Percentiles rank a stretch among this genome's conserved stretches.
These are phyloP conservation scores for Fraxinus sp. DNA, from an alignment of 305 asterid species.

Conservation along the genomic window DNA sequence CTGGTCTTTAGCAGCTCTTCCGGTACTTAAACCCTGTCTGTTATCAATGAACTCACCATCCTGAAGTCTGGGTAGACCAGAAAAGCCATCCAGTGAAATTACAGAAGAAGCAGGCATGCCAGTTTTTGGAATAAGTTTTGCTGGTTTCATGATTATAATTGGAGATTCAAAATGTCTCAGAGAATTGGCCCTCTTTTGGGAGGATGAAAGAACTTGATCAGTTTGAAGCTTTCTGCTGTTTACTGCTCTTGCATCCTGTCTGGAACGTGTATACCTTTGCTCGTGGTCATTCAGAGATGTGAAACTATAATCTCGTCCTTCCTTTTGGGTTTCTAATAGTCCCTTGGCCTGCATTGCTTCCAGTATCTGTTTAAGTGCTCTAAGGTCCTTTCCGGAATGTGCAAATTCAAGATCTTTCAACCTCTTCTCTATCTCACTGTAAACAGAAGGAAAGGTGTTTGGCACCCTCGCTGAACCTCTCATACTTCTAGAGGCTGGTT, in stretches of 20 bases:
- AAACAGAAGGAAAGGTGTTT: conserved; percentile 63
- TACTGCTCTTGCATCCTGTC: conserved; percentile 29
- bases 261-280: conserved; percentile 29
- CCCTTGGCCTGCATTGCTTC: conserved; percentile 93
- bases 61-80: conserved; percentile 40
- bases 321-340: conserved; percentile 51
- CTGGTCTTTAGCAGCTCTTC: conserved; percentile 37
- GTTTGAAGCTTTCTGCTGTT: conserved; percentile 40
- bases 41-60: conserved; percentile 33
- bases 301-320: conserved; percentile 38
- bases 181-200: conserved; percentile 36
- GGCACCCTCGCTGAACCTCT: conserved; percentile 42
- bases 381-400: conserved; percentile 84
- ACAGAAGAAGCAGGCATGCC: conserved; percentile 58
- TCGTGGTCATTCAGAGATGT: conserved; percentile 34
- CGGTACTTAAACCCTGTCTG: conserved; percentile 33
- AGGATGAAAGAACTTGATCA: conserved; percentile 34
- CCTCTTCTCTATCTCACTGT: conserved; percentile 86
- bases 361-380: conserved; percentile 91
- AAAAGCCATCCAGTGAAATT: conserved; percentile 47
- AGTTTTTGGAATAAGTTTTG: conserved; percentile 60
- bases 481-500: conserved; percentile 36
- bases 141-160: conserved; percentile 88
- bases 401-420: conserved; percentile 76
- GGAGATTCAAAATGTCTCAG: conserved; percentile 55